These are phyloP conservation scores for Monilinia aucupariae DNA, from an alignment of 2,329 filamentous ascomycete genomes.

Conservation along the genomic window DNA sequence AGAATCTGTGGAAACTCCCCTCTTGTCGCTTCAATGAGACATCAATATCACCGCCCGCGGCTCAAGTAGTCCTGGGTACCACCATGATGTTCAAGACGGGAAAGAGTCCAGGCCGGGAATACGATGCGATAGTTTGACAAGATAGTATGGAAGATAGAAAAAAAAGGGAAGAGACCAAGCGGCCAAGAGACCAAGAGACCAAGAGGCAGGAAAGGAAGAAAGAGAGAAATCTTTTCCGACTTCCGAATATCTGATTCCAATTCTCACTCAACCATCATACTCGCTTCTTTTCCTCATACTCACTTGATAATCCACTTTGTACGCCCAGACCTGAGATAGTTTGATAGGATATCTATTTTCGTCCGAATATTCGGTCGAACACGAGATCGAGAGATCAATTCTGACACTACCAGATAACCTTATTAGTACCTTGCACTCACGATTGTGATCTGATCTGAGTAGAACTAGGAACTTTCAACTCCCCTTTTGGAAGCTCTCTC, in stretches of 20 bases:
- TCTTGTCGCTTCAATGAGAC: not conserved
- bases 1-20: not conserved
- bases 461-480: not conserved
- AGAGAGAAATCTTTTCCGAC: not conserved
- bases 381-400: not conserved
- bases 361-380: slow-evolving; percentile 4
- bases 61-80: not conserved
- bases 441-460: not conserved
- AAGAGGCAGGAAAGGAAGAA: not conserved
- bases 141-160: not conserved
- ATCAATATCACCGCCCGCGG: too few relatives aligned
- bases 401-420: not conserved
- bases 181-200: too few relatives aligned
- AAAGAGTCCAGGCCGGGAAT: not conserved
- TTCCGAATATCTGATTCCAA: not conserved
- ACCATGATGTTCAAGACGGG: not conserved
- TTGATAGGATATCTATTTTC: slow-evolving; percentile 9
- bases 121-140: not conserved
- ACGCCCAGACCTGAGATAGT: not conserved
- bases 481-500: not conserved
- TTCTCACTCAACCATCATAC: not conserved
- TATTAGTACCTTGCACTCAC: not conserved
- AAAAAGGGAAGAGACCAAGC: too few relatives aligned
- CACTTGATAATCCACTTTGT: not conserved
- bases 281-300: slow-evolving; percentile 1